These are phyloP conservation scores for Huntiella abstrusa DNA, from an alignment of 2,329 filamentous ascomycete species.

Conservation along the genomic window DNA sequence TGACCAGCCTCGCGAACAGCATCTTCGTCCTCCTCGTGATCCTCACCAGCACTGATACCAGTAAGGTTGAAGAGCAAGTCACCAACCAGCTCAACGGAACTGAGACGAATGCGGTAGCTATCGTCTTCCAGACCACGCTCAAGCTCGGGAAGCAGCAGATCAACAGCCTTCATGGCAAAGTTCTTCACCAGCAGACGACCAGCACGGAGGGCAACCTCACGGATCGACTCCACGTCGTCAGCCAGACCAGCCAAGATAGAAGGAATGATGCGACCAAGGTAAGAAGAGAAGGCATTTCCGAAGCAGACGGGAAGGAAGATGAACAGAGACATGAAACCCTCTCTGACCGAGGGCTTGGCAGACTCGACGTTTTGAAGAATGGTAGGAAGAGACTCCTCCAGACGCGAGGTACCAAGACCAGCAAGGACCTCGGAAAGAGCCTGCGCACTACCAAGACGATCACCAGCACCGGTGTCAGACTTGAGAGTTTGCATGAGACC, in stretches of 20 bases:
- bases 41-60: constrained; percentile 64
- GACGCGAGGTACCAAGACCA: constrained; percentile 72
- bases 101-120: constrained; percentile 92
- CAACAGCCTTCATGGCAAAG: constrained; percentile 86
- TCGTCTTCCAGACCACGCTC: constrained; percentile 95
- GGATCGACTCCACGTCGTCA: constrained; percentile 89
- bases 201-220: constrained; percentile 86
- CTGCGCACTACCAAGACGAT: constrained; percentile 88
- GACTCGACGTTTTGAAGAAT: constrained; percentile 93
- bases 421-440: constrained; percentile 92
- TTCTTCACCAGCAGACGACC: constrained; percentile 94
- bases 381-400: constrained; percentile 91
- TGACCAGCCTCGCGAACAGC: constrained; percentile 68
- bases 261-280: constrained; percentile 87
- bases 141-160: constrained; percentile 80
- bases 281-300: constrained; percentile 93
- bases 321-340: constrained; percentile 98
- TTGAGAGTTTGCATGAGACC: constrained; percentile 96
- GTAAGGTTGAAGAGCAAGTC: constrained; percentile 96
- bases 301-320: constrained; percentile 98
- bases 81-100: constrained; percentile 91
- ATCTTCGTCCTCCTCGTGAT: constrained; percentile 55
- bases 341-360: constrained; percentile 71
- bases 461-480: constrained; percentile 88
- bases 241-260: constrained; percentile 86